Conservation (phyloP, 306 rosid genomes). For the Pueraria montana region DNA sequence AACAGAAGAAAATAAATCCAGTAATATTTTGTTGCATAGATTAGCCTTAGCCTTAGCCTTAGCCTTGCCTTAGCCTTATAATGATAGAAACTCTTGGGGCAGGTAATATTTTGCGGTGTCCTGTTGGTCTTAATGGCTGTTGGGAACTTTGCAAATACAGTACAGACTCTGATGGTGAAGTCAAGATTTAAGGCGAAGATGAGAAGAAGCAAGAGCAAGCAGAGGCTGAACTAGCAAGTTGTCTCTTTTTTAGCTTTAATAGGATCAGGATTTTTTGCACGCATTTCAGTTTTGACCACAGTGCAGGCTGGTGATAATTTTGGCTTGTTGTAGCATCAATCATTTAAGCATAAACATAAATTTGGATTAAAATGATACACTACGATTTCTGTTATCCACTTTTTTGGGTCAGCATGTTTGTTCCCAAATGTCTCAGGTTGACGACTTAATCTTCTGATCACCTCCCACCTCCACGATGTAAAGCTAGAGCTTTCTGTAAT, state of each 20-base stretch:
- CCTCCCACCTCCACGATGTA: not conserved
- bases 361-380: constrained; percentile 42
- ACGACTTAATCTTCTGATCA: no score
- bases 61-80: constrained; percentile 18
- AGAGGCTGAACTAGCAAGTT: constrained; percentile 64
- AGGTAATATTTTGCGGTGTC: constrained; percentile 91
- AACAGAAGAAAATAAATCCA: constrained; percentile 15
- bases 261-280: constrained; percentile 51
- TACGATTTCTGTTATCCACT: constrained; percentile 38
- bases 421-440: constrained; percentile 3
- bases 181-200: constrained; percentile 98
- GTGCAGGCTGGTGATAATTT: constrained; percentile 54
- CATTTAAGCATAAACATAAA: constrained; percentile 46
- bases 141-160: constrained; percentile 92
- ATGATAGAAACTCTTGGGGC: constrained; percentile 51
- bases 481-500: not conserved
- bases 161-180: constrained; percentile 83
- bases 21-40: constrained; percentile 31
- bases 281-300: constrained; percentile 58
- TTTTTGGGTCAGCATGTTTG: constrained; percentile 35
- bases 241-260: constrained; percentile 34
- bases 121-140: constrained; percentile 90
- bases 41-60: constrained; percentile 23
- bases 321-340: constrained; percentile 51
- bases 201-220: constrained; percentile 92